phyloP scores from a whole-genome alignment of 164 flowering plant species.

The Litsea cubeba region DNA sequence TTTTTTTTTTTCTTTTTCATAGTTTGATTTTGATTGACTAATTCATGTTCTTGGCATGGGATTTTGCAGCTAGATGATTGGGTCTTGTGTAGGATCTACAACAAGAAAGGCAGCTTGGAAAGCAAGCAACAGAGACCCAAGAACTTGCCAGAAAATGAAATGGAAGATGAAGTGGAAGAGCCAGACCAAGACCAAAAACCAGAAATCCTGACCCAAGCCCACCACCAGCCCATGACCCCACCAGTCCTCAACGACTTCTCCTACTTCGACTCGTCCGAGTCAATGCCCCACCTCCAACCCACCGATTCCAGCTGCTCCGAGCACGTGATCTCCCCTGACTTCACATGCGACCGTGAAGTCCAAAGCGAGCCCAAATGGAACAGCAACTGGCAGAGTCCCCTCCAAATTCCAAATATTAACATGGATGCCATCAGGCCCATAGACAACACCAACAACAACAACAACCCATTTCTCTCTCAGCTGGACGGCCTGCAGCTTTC shows the following conservation, averaged over 20 bases:
- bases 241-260: constrained; percentile 4
- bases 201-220: background rate
- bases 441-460: background rate
- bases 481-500: constrained; percentile 16
- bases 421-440: constrained; percentile 3
- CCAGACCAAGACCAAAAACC: background rate
- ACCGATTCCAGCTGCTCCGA: constrained; percentile 24
- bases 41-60: background rate
- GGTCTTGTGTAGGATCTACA: constrained; percentile 22
- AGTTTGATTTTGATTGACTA: no score
- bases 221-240: background rate
- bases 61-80: constrained; percentile 20
- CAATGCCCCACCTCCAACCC: constrained; percentile 15
- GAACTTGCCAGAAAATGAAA: background rate
- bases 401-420: constrained; percentile 5
- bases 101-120: constrained; percentile 16
- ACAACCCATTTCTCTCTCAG: constrained; percentile 5
- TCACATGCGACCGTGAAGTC: constrained; percentile 20
- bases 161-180: background rate
- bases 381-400: constrained; percentile 12
- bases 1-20: no score
- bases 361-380: constrained; percentile 17
- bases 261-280: constrained; percentile 14
- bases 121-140: background rate
- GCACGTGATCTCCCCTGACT: constrained; percentile 13